phyloP scores from a whole-genome alignment of 208 protist genomes.

The Phytomonas sp. region DNA sequence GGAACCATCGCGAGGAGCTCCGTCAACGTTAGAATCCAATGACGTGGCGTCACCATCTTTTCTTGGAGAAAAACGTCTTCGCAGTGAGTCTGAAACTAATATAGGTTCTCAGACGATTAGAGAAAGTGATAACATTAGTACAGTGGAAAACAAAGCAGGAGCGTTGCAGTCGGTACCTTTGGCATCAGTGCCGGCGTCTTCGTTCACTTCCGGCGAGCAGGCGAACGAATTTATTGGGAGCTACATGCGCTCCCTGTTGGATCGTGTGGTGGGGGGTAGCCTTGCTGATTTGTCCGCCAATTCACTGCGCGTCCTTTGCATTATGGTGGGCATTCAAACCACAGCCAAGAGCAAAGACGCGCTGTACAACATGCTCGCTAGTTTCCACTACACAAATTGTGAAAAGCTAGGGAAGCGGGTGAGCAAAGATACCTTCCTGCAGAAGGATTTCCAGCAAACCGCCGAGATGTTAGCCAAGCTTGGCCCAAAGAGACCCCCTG shows the following conservation, averaged over 20 bases:
- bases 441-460: slow-evolving; percentile 42
- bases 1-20: background rate
- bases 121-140: background rate
- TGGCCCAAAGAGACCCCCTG: background rate
- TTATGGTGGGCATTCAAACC: slow-evolving; percentile 59
- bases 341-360: slow-evolving; percentile 37
- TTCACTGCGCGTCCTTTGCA: slow-evolving; percentile 58
- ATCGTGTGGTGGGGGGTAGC: slow-evolving; percentile 65
- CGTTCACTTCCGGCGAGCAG: slow-evolving; percentile 15
- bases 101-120: background rate
- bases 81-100: background rate
- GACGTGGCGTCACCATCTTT: background rate
- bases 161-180: too few species aligned
- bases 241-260: slow-evolving; percentile 66
- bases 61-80: background rate
- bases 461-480: slow-evolving; percentile 34
- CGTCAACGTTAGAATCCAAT: background rate
- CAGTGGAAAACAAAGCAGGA: background rate
- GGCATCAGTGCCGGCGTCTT: background rate
- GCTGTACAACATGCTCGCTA: slow-evolving; percentile 72
- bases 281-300: slow-evolving; percentile 55
- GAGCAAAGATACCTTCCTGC: slow-evolving; percentile 31
- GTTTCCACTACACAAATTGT: slow-evolving; percentile 77
- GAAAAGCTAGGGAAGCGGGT: slow-evolving; percentile 81
- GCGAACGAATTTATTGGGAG: slow-evolving; percentile 54